These are phyloP conservation scores for Heterobasidion annosum DNA, from an alignment of 1,284 basidiomycete species.

Conservation along the genomic window DNA sequence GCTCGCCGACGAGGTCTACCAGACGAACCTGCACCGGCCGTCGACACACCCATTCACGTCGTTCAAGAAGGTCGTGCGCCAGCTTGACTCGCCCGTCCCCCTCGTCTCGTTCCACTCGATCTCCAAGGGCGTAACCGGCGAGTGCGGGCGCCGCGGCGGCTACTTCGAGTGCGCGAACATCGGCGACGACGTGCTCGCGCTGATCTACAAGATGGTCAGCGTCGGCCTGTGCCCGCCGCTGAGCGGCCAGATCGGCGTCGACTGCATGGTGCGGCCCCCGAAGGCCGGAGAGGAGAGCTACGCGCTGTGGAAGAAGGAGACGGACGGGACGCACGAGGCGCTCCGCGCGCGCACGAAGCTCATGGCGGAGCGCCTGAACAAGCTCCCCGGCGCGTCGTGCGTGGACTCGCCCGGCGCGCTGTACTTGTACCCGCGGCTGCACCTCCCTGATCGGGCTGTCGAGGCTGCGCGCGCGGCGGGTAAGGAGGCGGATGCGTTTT, in stretches of 20 bases:
- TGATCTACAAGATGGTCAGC: slow-evolving; percentile 93
- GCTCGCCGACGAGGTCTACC: slow-evolving; percentile 94
- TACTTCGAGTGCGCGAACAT: slow-evolving; percentile 91
- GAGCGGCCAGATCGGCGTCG: slow-evolving; percentile 85
- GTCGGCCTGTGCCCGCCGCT: slow-evolving; percentile 86
- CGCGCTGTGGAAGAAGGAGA: slow-evolving; percentile 74
- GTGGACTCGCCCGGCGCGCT: slow-evolving; percentile 86
- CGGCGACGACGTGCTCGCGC: slow-evolving; percentile 62
- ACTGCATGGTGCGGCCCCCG: slow-evolving; percentile 85
- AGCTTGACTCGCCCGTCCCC: slow-evolving; percentile 57
- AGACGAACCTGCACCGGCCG: slow-evolving; percentile 77
- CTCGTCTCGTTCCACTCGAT: slow-evolving; percentile 94
- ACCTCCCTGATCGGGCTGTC: slow-evolving; percentile 63
- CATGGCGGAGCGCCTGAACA: slow-evolving; percentile 74
- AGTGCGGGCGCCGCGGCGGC: slow-evolving; percentile 89
- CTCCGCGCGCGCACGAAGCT: slow-evolving; percentile 63
- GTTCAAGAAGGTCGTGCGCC: slow-evolving; percentile 81
- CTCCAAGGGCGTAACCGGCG: slow-evolving; percentile 89
- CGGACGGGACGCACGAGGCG: slow-evolving; percentile 66
- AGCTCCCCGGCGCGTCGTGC: slow-evolving; percentile 75
- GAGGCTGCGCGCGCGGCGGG: slow-evolving; percentile 64
- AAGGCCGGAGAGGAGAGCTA: slow-evolving; percentile 69
- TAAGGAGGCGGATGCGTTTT: slow-evolving; percentile 83
- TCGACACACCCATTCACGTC: slow-evolving; percentile 72
- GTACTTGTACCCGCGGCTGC: slow-evolving; percentile 78